These are phyloP conservation scores for Penicillium sclerotigenum DNA, from an alignment of 2,329 filamentous ascomycete genomes.

Conservation along the genomic window DNA sequence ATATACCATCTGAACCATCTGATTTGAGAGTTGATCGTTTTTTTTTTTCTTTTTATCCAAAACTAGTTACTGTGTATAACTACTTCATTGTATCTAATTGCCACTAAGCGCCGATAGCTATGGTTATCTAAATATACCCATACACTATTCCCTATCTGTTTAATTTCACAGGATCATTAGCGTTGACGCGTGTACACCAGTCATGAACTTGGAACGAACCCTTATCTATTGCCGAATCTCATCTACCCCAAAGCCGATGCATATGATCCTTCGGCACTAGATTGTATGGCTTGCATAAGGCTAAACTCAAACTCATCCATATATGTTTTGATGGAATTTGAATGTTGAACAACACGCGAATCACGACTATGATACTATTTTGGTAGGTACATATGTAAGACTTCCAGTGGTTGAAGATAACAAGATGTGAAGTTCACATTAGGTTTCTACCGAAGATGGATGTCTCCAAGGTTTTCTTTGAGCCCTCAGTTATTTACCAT, in stretches of 20 bases:
- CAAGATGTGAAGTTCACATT: not conserved
- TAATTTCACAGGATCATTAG: not conserved
- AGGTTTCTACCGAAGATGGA: not conserved
- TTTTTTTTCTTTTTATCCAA: slow-evolving; percentile 2
- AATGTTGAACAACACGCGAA: not conserved
- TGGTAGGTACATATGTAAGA: not conserved
- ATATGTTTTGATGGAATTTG: not conserved
- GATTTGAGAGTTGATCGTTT: slow-evolving; percentile 17
- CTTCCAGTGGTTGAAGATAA: not conserved
- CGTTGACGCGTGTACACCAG: not conserved
- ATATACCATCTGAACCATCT: slow-evolving; percentile 25
- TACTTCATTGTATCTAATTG: not conserved
- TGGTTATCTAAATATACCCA: not conserved
- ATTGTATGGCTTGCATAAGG: not conserved
- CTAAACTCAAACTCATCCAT: not conserved
- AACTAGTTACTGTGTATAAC: not conserved
- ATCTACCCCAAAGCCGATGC: not conserved
- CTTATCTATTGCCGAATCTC: not conserved
- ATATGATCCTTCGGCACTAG: not conserved
- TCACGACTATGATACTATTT: not conserved
- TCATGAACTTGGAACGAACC: not conserved
- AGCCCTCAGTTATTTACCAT: not conserved
- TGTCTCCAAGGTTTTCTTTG: not conserved
- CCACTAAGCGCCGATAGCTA: not conserved
- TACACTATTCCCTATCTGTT: not conserved